These are phyloP conservation scores for Allomyces macrogynus DNA, from an alignment of 192 early-diverging fungal species.

Conservation along the genomic window DNA sequence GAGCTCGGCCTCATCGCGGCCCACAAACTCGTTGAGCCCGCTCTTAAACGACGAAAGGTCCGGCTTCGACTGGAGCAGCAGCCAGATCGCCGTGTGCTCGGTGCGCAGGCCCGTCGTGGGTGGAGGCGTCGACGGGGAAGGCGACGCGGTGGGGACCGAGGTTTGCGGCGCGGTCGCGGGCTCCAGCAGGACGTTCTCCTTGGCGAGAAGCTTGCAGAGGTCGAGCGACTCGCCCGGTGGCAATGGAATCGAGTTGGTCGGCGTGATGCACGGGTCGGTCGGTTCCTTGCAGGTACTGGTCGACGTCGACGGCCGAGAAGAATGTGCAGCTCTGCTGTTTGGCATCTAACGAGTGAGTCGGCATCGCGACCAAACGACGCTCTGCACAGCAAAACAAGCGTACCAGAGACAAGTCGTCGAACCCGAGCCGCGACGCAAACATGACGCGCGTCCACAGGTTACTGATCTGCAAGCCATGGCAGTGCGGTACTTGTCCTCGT, in stretches of 20 bases:
- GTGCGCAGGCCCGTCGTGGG: too few relatives aligned
- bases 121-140: too few relatives aligned
- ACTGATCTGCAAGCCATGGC: constrained; percentile 74
- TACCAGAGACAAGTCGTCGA: constrained; percentile 66
- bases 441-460: constrained; percentile 82
- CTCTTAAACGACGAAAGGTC: too few relatives aligned
- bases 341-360: neutral
- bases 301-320: constrained; percentile 86
- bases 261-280: constrained; percentile 64
- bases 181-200: neutral
- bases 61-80: too few relatives aligned
- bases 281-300: constrained; percentile 79
- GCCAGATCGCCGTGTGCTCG: too few relatives aligned
- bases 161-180: too few relatives aligned
- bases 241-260: constrained; percentile 42
- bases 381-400: neutral
- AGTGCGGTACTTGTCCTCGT: constrained; percentile 47
- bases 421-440: constrained; percentile 68
- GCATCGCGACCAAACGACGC: neutral
- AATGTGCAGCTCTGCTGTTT: constrained; percentile 54
- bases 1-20: too few relatives aligned
- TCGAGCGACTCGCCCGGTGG: constrained; percentile 25
- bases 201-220: constrained; percentile 19
- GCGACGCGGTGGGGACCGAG: too few relatives aligned
- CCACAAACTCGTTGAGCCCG: too few relatives aligned